Evolutionary conservation across 2,329 filamentous ascomycete genomes (phyloP).

Genomic region (Ceratocystis variospora): DNA sequence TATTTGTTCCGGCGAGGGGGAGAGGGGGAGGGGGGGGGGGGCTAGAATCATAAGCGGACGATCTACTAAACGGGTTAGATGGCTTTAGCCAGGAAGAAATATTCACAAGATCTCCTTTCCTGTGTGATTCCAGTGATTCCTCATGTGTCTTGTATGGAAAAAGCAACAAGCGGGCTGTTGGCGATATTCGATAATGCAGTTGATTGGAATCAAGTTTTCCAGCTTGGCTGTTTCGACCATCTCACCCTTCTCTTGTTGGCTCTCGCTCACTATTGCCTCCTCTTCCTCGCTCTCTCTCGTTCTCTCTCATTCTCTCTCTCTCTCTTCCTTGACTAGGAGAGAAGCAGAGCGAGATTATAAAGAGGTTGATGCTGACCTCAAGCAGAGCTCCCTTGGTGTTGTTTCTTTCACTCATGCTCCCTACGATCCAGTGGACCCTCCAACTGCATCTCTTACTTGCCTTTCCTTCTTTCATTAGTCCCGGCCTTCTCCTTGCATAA

Average conservation of each 20-base stretch:
- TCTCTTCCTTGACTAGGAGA: neutral
- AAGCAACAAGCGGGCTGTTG: neutral
- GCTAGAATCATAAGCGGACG: no score
- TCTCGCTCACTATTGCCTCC: neutral
- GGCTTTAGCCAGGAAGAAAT: no score
- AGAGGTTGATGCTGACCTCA: neutral
- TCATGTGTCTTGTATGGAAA: no score
- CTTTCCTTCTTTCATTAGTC: neutral
- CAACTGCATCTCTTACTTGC: neutral
- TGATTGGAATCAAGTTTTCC: no score
- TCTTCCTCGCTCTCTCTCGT: neutral
- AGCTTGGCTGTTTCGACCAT: neutral
- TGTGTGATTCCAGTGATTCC: no score
- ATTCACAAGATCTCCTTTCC: no score
- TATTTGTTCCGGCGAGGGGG: neutral
- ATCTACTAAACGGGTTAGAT: no score
- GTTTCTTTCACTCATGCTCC: neutral
- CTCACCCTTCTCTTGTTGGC: neutral
- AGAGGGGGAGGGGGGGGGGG: no score
- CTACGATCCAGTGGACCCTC: neutral
- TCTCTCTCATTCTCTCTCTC: neutral
- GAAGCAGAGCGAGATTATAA: neutral
- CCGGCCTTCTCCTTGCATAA: neutral
- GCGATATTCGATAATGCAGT: no score
- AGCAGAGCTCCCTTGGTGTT: neutral